A percentile compares a stretch with the other conserved stretches of the same genome.
These are phyloP conservation scores for Bidens hawaiensis DNA, from an alignment of 140 eudicot genomes.

Conservation along the genomic window DNA sequence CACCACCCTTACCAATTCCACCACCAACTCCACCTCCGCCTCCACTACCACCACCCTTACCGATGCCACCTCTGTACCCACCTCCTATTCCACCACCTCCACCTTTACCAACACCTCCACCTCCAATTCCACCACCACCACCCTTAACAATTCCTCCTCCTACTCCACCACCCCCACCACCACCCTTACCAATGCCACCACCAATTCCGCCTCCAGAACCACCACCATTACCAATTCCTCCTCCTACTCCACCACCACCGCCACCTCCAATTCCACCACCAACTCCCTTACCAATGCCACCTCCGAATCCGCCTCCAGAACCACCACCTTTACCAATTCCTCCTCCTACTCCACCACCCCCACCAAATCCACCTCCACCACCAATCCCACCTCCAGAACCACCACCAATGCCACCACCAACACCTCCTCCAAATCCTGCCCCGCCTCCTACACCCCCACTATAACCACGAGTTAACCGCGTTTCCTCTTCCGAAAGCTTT, in stretches of 20 bases:
- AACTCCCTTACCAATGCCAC: not conserved
- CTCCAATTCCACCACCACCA: too few species aligned
- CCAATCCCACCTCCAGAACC: constrained; percentile 6
- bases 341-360: not conserved
- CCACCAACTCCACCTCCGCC: not conserved
- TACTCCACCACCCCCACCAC: too few species aligned
- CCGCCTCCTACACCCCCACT: constrained; percentile 17
- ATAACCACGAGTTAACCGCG: not conserved
- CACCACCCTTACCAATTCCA: not conserved
- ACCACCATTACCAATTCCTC: constrained; percentile 12
- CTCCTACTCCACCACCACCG: constrained; percentile 5
- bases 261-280: not conserved
- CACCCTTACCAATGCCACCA: too few species aligned
- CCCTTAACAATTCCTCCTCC: too few species aligned
- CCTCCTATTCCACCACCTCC: too few species aligned
- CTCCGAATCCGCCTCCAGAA: not conserved
- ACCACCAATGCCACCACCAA: not conserved
- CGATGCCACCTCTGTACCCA: too few species aligned
- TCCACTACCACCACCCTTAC: constrained; percentile 1
- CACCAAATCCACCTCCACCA: not conserved
- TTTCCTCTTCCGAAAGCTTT: constrained; percentile 13
- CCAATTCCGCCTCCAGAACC: too few species aligned
- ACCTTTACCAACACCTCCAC: too few species aligned
- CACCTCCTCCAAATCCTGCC: not conserved
- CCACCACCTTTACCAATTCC: constrained; percentile 10